Evolutionary conservation across 1,284 basidiomycete species (phyloP).

Genomic region (Boletus mariae): DNA sequence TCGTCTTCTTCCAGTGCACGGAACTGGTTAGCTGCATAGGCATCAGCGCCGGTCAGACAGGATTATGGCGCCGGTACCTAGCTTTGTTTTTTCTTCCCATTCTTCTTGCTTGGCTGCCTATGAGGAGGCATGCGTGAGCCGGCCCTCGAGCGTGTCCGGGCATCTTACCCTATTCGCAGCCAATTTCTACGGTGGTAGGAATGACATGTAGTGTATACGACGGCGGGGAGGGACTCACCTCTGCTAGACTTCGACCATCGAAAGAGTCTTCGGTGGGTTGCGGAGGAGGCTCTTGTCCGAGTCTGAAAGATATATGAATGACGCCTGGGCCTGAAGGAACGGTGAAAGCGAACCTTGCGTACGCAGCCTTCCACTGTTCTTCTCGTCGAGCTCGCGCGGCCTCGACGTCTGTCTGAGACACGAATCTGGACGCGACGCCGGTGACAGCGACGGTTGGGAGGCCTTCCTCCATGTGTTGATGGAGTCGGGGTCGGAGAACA

Average conservation of each 20-base stretch:
- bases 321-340: background rate
- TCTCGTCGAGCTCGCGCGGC: constrained; percentile 72
- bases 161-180: constrained; percentile 71
- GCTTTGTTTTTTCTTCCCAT: constrained; percentile 91
- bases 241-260: constrained; percentile 86
- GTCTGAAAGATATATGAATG: constrained; percentile 38
- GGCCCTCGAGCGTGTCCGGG: constrained; percentile 9
- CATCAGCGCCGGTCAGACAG: constrained; percentile 10
- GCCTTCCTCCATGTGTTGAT: constrained; percentile 43
- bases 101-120: constrained; percentile 88
- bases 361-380: constrained; percentile 90
- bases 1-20: constrained; percentile 89
- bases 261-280: constrained; percentile 71
- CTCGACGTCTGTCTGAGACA: constrained; percentile 78
- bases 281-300: constrained; percentile 86
- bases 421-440: constrained; percentile 72
- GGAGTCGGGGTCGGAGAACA: constrained; percentile 16
- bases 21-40: constrained; percentile 76
- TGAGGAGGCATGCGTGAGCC: constrained; percentile 24
- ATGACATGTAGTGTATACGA: constrained; percentile 28
- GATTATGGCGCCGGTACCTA: constrained; percentile 45
- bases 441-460: constrained; percentile 63
- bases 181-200: constrained; percentile 56
- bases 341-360: constrained; percentile 62
- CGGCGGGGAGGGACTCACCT: constrained; percentile 52